Base-by-base conservation (phyloP, 441 rosid species). In the Metrosideros polymorpha region DNA sequence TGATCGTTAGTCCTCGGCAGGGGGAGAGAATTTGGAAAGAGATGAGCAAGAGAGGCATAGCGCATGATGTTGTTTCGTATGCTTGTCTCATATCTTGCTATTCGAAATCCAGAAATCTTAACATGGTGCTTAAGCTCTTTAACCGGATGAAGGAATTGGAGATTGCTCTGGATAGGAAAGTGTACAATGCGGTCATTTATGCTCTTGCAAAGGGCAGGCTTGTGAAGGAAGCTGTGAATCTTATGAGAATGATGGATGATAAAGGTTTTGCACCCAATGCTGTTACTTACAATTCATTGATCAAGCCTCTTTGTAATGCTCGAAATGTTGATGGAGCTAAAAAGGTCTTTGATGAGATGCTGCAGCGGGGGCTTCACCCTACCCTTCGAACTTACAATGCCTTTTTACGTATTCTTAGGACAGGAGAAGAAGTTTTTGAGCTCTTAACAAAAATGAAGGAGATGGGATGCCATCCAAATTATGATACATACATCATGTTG, bases 21-120 rank as follows among this genome's bases (percentile, higher is more conserved):
- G 95, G 94, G 5, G 97, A 96, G 87, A 91, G 99, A 89, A 89
- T 96, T 45, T 95, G 99, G 99, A 92, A 89, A 89, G 96, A 94
- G 91, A 96, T 98, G 98, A 87, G 92, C 85, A 92, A 89, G 88
- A 93, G 94, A 82, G 92, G 95, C 30, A 86, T 95, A 24, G 83
- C 52, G 12, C 90, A 93, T 75, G 99, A 98, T 89, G 96, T 87
- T 24, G 94, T 98, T 82, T 95, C 98, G 1, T 96, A 94, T 89
- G 92, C 96, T 0, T 87, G 98, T 86, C 88, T 95, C 87, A 91
- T 95, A 84, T 94, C 98, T 90, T 96, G 99, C 85, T 92, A 96
- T 86, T 98, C 99, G 3, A 98, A 97, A 90, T 90, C 93, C 53
- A 91, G 92, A 52, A 94, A 89, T 89, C 92, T 95, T 88, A 88